Evolutionary conservation across 176 grass and related monocot genomes (phyloP), one percentile per base, ranked within the genome.

Genomic region (Aegilops speltoides): DNA sequence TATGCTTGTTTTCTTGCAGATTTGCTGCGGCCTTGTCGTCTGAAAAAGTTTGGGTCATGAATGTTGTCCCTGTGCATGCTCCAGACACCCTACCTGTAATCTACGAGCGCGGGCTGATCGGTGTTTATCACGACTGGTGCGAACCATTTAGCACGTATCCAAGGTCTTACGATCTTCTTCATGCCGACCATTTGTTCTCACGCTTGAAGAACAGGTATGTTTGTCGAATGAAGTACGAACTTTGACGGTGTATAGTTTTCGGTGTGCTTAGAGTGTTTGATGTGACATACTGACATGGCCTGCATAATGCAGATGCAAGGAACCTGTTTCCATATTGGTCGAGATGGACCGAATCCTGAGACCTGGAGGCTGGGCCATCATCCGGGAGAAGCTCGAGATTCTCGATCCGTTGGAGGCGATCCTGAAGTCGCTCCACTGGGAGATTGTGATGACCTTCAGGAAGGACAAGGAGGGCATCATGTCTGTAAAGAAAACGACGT

Each of bases 301-400:
- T 89, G 40, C 19, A 40, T 43, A 88, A 63, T 88, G 23, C 66
- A 99, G 97, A 78, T 99, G 97, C 74, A 99, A 94, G 88, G 94
- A 94, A 63, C 94, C 97, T 52, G 43, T 94, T 7, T 70, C 88
- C 3, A 93, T 99, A 11, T 86, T 99, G 73, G 94, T 93, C 66
- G 97, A 99, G 86, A 96, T 99, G 94, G 97, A 99, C 32, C 86
- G 92, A 24, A 91, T 99, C 80, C 83, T 99, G 72, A 99, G 92
- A 73, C 94, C 94, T 46, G 94, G 90, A 32, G 94, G 97, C 62
- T 99, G 94, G 94, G 92, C 87, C 80, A 94, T 99, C 80, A 96
- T 99, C 76, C 82, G 94, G 28, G 94, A 99, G 71, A 96, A 93
- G 43, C 82, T 93, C 36, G 94, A 90, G 45, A 93, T 99, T 43